Conservation (phyloP, 106 monocot genomes). For the Triglochin maritima region DNA sequence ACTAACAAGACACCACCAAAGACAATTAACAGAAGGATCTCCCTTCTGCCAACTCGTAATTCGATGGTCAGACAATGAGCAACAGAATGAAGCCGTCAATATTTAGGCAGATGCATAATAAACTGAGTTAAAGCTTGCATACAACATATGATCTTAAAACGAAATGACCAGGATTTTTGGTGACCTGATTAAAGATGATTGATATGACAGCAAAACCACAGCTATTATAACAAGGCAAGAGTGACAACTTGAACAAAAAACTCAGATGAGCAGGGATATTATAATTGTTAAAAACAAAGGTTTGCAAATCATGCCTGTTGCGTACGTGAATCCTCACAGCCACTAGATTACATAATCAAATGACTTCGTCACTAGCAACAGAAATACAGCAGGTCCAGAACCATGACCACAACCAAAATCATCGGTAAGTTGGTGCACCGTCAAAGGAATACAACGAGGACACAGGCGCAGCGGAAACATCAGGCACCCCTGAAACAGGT, state of each 20-base stretch:
- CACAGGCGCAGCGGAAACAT: neutral
- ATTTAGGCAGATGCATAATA: no score
- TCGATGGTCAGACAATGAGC: neutral
- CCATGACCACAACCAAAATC: neutral
- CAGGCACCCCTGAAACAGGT: neutral
- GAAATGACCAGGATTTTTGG: no score
- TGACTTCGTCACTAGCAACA: no score
- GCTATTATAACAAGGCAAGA: neutral
- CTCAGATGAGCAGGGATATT: neutral
- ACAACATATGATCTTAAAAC: no score
- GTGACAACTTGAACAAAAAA: neutral
- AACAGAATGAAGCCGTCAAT: neutral
- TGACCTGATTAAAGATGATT: no score
- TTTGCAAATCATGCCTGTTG: no score
- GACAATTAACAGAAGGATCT: neutral
- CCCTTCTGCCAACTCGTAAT: neutral
- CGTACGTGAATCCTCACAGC: no score
- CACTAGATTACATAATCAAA: no score
- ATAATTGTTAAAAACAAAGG: no score
- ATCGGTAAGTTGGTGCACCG: constrained; percentile 18
- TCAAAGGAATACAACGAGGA: constrained; percentile 14
- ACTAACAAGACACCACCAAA: neutral
- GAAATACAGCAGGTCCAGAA: no score
- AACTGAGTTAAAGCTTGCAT: no score
- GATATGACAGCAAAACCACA: no score